Conservation (phyloP, 495 filamentous ascomycete genomes). For the Physcia stellaris region DNA sequence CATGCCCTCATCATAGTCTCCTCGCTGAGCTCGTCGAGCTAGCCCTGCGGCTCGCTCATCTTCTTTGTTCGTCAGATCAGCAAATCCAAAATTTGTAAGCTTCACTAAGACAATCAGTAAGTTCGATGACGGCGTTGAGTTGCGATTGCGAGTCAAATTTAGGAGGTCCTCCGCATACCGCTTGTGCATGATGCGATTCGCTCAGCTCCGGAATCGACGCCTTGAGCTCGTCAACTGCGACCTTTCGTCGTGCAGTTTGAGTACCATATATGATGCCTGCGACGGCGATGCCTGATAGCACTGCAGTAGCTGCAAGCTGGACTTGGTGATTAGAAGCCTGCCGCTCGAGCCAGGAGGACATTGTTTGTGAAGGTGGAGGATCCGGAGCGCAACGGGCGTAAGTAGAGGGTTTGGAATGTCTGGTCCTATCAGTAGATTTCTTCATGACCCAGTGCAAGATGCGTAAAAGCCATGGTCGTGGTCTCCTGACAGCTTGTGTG, state of each 20-base stretch:
- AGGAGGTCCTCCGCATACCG: slow-evolving; percentile 23
- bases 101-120: slow-evolving; percentile 33
- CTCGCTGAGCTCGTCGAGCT: slow-evolving; percentile 64
- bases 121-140: slow-evolving; percentile 1
- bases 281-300: slow-evolving; percentile 61
- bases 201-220: slow-evolving; percentile 50
- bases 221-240: slow-evolving; percentile 54
- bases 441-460: no score
- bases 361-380: no score
- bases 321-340: slow-evolving; percentile 37
- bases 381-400: no score
- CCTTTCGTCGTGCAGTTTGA: slow-evolving; percentile 48
- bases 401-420: no score
- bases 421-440: no score
- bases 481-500: no score
- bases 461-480: no score
- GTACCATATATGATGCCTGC: slow-evolving; percentile 59
- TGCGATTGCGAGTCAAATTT: no score
- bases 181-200: slow-evolving; percentile 29
- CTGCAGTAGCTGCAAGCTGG: slow-evolving; percentile 63
- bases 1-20: slow-evolving; percentile 82
- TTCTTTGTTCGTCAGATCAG: slow-evolving; percentile 54
- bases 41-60: slow-evolving; percentile 64
- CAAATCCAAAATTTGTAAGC: slow-evolving; percentile 63
- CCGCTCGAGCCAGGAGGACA: slow-evolving; percentile 45